Evolutionary conservation across 495 filamentous ascomycete species (phyloP).

Genomic region (Penicillium flavigenum): DNA sequence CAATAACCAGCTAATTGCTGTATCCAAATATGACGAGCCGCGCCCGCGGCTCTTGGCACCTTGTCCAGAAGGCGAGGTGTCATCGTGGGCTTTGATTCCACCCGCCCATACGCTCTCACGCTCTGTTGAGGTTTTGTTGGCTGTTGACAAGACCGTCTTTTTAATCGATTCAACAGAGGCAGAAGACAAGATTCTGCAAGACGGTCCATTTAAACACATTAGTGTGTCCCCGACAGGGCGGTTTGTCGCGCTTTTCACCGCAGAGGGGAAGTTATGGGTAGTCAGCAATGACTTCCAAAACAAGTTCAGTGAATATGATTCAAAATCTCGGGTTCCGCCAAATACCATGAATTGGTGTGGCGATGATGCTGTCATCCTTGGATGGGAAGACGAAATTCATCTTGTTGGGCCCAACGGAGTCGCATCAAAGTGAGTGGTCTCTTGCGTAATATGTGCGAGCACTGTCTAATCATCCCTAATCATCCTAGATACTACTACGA

Average conservation of each 20-base stretch:
- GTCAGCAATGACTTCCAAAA: slow-evolving; percentile 93
- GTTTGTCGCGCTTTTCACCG: slow-evolving; percentile 82
- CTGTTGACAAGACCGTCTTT: slow-evolving; percentile 80
- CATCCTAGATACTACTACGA: slow-evolving; percentile 77
- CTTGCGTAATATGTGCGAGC: neutral
- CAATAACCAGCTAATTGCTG: slow-evolving; percentile 84
- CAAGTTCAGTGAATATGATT: slow-evolving; percentile 88
- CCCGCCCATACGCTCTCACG: slow-evolving; percentile 89
- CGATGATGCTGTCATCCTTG: slow-evolving; percentile 88
- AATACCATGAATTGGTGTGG: slow-evolving; percentile 94
- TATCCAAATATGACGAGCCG: slow-evolving; percentile 87
- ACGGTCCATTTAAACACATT: slow-evolving; percentile 89
- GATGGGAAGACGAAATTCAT: slow-evolving; percentile 98
- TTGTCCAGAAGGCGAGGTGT: slow-evolving; percentile 73
- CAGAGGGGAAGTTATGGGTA: slow-evolving; percentile 84
- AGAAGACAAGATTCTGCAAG: slow-evolving; percentile 84
- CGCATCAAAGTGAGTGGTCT: slow-evolving; percentile 56
- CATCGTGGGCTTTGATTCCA: slow-evolving; percentile 87
- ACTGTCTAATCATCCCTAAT: slow-evolving; percentile 24
- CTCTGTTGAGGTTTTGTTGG: slow-evolving; percentile 89
- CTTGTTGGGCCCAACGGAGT: slow-evolving; percentile 82
- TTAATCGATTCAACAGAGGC: slow-evolving; percentile 84
- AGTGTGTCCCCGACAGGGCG: slow-evolving; percentile 87
- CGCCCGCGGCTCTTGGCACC: slow-evolving; percentile 78
- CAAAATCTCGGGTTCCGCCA: slow-evolving; percentile 77